Conservation (phyloP, 2,329 filamentous ascomycete genomes). For the Orbilia oligospora region DNA sequence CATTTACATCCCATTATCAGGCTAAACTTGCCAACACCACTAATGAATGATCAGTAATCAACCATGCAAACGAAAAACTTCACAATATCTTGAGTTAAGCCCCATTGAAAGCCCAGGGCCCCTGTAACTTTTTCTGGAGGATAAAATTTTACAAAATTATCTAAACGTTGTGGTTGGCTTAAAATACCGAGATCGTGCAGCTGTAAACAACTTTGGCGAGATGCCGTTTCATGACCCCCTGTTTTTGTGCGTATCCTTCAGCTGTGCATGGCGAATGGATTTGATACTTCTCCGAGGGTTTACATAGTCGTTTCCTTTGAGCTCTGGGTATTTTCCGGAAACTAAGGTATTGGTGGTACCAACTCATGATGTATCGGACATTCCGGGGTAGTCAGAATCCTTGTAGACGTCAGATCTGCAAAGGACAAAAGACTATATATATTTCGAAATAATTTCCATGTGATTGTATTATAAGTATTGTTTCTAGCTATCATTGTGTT, state of each 20-base stretch:
- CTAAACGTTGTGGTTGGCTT: not conserved
- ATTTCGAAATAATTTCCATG: not conserved
- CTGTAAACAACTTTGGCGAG: not conserved
- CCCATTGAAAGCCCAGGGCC: not conserved
- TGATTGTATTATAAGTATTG: not conserved
- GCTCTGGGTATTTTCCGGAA: not conserved
- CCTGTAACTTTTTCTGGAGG: not conserved
- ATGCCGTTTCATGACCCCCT: conserved; percentile 2
- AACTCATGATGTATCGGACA: not conserved
- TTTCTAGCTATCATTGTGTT: too few relatives aligned
- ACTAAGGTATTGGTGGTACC: not conserved
- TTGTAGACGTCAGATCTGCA: not conserved
- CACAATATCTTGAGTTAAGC: not conserved
- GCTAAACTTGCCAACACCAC: conserved; percentile 3
- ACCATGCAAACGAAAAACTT: not conserved
- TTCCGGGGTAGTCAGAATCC: not conserved
- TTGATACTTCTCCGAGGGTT: not conserved
- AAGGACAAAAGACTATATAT: not conserved
- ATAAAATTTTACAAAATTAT: too few relatives aligned
- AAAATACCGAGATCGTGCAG: not conserved
- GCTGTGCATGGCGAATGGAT: not conserved
- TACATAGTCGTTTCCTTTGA: not conserved
- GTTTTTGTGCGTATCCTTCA: not conserved
- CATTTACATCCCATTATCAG: conserved; percentile 1
- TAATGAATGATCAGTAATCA: not conserved